Percentiles rank a stretch among this genome's conserved stretches.
Evolutionary conservation across 768 basidiomycete genomes (phyloP).

Genomic region (Mycena vulgaris): DNA sequence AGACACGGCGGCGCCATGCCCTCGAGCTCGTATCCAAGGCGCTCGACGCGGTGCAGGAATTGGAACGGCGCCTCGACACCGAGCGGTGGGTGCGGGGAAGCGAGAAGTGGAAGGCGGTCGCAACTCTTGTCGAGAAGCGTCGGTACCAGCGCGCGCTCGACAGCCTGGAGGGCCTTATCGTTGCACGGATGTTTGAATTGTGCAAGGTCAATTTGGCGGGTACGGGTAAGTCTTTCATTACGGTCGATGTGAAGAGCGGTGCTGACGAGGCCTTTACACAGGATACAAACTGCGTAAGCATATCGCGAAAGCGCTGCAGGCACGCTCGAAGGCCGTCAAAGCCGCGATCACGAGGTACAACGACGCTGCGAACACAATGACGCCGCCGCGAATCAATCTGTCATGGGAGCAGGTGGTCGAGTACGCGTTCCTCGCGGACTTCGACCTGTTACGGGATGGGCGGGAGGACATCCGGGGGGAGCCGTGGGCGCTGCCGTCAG

Average conservation of each 20-base stretch:
- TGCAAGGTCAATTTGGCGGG: not conserved
- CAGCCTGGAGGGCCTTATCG: not conserved
- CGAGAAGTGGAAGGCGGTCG: not conserved
- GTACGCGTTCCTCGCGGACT: too few species aligned
- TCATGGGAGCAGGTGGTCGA: not conserved
- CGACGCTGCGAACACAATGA: not conserved
- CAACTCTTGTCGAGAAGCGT: not conserved
- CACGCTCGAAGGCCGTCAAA: too few species aligned
- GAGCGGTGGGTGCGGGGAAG: not conserved
- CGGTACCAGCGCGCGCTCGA: not conserved
- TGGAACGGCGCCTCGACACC: slow-evolving; percentile 17
- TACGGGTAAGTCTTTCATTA: not conserved
- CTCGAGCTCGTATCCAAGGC: slow-evolving; percentile 25
- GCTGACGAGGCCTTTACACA: too few species aligned
- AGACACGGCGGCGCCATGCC: slow-evolving; percentile 36
- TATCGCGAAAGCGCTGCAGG: not conserved
- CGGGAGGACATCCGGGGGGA: too few species aligned
- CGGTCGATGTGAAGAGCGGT: not conserved
- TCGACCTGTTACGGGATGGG: too few species aligned
- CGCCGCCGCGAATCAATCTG: not conserved
- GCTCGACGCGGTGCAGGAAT: slow-evolving; percentile 13
- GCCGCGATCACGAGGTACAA: not conserved
- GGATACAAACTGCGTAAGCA: not conserved
- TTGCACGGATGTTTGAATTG: not conserved
- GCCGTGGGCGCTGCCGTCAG: too few species aligned